Evolutionary conservation across 2,329 filamentous ascomycete genomes (phyloP).

Genomic region (Epichloe sylvatica): DNA sequence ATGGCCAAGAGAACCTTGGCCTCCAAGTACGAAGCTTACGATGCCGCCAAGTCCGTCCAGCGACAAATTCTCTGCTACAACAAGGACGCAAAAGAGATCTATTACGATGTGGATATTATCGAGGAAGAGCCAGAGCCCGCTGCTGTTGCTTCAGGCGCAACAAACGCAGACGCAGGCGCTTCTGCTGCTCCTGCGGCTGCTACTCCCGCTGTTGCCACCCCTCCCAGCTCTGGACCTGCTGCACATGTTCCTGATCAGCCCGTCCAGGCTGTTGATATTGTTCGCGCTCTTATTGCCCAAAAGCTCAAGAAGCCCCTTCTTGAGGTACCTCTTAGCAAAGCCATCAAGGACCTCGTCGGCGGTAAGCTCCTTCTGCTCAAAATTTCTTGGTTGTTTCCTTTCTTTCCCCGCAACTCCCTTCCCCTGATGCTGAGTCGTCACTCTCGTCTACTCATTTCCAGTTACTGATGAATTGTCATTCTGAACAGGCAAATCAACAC

Average conservation of each 20-base stretch:
- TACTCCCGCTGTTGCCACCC: slow-evolving; percentile 42
- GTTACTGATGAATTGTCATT: slow-evolving; percentile 5
- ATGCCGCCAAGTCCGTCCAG: slow-evolving; percentile 90
- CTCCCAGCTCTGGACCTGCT: slow-evolving; percentile 69
- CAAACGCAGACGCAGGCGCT: slow-evolving; percentile 38
- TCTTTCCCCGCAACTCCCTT: background rate
- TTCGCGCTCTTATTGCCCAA: slow-evolving; percentile 81
- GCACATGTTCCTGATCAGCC: slow-evolving; percentile 76
- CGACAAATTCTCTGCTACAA: slow-evolving; percentile 98
- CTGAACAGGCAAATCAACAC: slow-evolving; percentile 78
- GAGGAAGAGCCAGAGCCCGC: slow-evolving; percentile 70
- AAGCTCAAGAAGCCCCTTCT: slow-evolving; percentile 90
- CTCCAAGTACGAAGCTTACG: slow-evolving; percentile 96
- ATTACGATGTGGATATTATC: slow-evolving; percentile 93
- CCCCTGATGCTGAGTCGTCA: too few species aligned
- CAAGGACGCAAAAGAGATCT: slow-evolving; percentile 98
- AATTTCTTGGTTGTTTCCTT: background rate
- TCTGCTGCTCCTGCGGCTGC: slow-evolving; percentile 40
- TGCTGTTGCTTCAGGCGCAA: slow-evolving; percentile 32
- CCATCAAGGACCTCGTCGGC: slow-evolving; percentile 96
- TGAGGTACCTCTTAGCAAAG: slow-evolving; percentile 86
- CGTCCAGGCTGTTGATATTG: slow-evolving; percentile 76
- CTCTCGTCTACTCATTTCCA: background rate
- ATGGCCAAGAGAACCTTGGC: slow-evolving; percentile 95
- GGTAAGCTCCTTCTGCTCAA: slow-evolving; percentile 43